These are phyloP conservation scores for Globisporangium abappressorium DNA, from an alignment of 352 stramenopile genomes.

Conservation along the genomic window DNA sequence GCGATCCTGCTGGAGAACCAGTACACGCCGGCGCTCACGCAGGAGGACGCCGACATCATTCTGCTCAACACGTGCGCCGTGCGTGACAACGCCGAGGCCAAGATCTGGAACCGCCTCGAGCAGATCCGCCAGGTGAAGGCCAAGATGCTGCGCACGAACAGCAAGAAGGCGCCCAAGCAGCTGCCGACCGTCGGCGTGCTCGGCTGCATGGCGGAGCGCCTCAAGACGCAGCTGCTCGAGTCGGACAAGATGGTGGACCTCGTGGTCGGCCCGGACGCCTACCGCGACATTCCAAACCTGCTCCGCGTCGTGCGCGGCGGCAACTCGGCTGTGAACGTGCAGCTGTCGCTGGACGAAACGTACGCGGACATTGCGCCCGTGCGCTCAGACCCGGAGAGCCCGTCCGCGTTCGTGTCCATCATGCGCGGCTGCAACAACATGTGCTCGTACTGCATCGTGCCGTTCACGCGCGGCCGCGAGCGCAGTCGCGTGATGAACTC, in stretches of 20 bases:
- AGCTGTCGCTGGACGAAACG: conserved; percentile 97
- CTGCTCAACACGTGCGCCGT: conserved; percentile 99
- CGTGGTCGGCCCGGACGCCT: conserved; percentile 98
- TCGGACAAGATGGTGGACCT: conserved; percentile 96
- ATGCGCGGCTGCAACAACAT: conserved; percentile 99
- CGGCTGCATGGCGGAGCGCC: conserved; percentile 99
- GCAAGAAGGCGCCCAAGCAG: conserved; percentile 50
- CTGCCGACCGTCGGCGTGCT: conserved; percentile 93
- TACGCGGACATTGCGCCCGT: conserved; percentile 98
- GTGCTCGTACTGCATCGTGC: conserved; percentile 99
- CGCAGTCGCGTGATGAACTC: conserved; percentile 87
- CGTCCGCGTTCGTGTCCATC: conserved; percentile 97
- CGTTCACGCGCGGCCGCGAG: conserved; percentile 98
- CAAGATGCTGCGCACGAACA: conserved; percentile 54
- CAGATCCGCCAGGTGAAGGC: conserved; percentile 69
- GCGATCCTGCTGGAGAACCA: conserved; percentile 86
- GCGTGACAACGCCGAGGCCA: conserved; percentile 98
- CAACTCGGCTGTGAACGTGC: conserved; percentile 90
- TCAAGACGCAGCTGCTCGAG: conserved; percentile 96
- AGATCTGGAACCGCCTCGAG: conserved; percentile 89
- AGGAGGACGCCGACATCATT: conserved; percentile 91
- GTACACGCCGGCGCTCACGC: conserved; percentile 55
- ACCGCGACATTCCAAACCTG: conserved; percentile 96
- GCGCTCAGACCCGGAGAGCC: conserved; percentile 73
- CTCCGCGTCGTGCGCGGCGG: conserved; percentile 83